These are phyloP conservation scores for Blastobotrys illinoisensis DNA, from an alignment of 1,139 yeast genomes.

Conservation along the genomic window DNA sequence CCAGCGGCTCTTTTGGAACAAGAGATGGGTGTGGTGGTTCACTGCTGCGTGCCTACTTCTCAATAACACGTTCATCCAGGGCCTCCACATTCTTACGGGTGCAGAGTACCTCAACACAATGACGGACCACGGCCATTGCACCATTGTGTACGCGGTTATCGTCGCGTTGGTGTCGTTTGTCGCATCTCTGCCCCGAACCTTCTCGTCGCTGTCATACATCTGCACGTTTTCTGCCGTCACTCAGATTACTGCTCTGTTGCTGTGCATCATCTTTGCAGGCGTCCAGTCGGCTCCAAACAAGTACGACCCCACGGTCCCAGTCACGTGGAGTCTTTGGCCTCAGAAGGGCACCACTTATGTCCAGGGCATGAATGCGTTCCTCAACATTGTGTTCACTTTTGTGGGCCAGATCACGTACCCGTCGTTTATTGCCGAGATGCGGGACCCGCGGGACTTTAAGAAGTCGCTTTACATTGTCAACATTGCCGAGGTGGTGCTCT, in stretches of 20 bases:
- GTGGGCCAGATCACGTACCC: constrained; percentile 63
- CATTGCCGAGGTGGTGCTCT: constrained; percentile 43
- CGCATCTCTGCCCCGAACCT: constrained; percentile 52
- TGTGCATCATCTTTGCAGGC: constrained; percentile 51
- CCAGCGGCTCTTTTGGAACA: constrained; percentile 49
- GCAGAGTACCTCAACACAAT: constrained; percentile 56
- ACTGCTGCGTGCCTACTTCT: constrained; percentile 51
- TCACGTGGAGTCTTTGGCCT: constrained; percentile 46
- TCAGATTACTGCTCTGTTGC: constrained; percentile 51
- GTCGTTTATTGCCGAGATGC: constrained; percentile 57
- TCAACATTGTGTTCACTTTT: constrained; percentile 57
- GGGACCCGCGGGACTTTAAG: constrained; percentile 50
- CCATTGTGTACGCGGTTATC: constrained; percentile 47
- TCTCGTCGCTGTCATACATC: constrained; percentile 45
- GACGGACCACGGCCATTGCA: constrained; percentile 46
- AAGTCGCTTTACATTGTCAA: constrained; percentile 53
- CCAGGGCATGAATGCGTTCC: constrained; percentile 50
- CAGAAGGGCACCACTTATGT: constrained; percentile 47
- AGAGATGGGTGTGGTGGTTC: constrained; percentile 50
- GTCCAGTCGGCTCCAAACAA: constrained; percentile 46
- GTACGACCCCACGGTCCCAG: constrained; percentile 38
- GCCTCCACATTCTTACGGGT: constrained; percentile 54
- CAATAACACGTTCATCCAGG: constrained; percentile 53
- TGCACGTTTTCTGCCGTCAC: constrained; percentile 51
- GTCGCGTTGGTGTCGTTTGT: constrained; percentile 45